Evolutionary conservation across 202 grass and related monocot genomes (phyloP), one percentile per base, ranked within the genome.

Genomic region (Zizania palustris): DNA sequence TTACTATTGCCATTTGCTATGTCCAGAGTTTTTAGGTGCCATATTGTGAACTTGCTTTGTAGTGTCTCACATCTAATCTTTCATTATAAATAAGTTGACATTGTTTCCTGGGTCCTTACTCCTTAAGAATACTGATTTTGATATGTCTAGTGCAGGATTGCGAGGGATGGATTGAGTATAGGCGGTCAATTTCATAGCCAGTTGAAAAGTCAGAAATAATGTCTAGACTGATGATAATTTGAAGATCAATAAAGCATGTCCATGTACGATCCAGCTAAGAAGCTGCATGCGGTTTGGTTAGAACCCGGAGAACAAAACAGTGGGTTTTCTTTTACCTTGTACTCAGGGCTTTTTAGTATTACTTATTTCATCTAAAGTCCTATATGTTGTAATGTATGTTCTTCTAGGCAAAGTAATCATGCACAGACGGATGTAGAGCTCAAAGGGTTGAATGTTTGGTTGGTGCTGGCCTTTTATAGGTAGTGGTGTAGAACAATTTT

Each of bases 251-350:
- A 74, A 40, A 9, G 22, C 38, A 34, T 63, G 55, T 37, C 53
- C 35, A 67, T 21, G 60, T 67, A 42, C 11, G 13, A 46, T 63
- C 5, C 5, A 6, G 62, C 21, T 58, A 20, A 42, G 28, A 65
- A 69, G 74, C 12, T 61, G 38, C 42, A 74, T 45, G 1, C 65
- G 28, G 45, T 36, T 65, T 72, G 43, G 20, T 69, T 54, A 60
- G 39, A 60, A 69, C 35, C 10, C 12, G 16, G 8, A 41, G 33
- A 60, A 67, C 6, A 14, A 67, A 45, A 8, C 33, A 56, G 35
- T 55, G 18, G 19, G 75, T 56, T 77, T 66, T 77, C 62, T 56
- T 77, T 66, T 77, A 28, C 37, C 42, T 51, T 77, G 13, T 54
- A 41, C 19, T 66, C 8, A 7, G 28, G 28, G 60, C 50, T 12